Conservation (phyloP, 2,329 filamentous ascomycete genomes). For the Thelonectria olida region DNA sequence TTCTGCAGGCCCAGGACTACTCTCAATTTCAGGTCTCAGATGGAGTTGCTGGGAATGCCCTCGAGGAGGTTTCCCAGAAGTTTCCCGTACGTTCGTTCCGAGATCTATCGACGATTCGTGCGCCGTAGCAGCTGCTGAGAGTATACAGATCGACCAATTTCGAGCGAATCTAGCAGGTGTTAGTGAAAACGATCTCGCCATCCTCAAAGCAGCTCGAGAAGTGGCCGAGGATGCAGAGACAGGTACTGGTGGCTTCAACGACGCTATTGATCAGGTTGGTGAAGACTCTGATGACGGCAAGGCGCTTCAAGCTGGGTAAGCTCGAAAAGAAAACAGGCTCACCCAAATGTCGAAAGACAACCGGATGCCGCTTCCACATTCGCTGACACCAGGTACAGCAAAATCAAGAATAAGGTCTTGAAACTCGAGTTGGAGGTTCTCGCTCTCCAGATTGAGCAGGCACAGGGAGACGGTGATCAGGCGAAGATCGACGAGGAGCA, state of each 20-base stretch:
- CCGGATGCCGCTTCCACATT: not conserved
- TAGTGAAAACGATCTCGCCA: constrained; percentile 56
- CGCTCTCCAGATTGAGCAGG: constrained; percentile 60
- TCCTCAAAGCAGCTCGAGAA: constrained; percentile 58
- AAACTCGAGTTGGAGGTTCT: constrained; percentile 64
- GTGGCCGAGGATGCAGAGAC: constrained; percentile 65
- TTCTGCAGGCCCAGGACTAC: constrained; percentile 21
- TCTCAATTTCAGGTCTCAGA: constrained; percentile 58
- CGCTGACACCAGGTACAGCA: constrained; percentile 37
- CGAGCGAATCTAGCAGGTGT: constrained; percentile 54
- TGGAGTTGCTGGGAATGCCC: constrained; percentile 61
- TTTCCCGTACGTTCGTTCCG: constrained; percentile 56
- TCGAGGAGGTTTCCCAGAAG: constrained; percentile 61
- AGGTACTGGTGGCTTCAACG: constrained; percentile 57
- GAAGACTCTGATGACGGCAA: constrained; percentile 48
- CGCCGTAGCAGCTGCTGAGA: constrained; percentile 3
- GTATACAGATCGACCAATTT: constrained; percentile 14
- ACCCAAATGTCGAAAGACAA: not conserved
- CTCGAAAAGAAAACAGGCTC: not conserved
- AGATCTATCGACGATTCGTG: not conserved
- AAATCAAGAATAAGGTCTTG: constrained; percentile 70
- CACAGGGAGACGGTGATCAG: constrained; percentile 55
- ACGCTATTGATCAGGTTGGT: constrained; percentile 55
- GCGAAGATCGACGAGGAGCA: constrained; percentile 56
- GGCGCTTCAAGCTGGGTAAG: constrained; percentile 57